Percentiles rank a stretch among this genome's conserved stretches.
phyloP scores from a whole-genome alignment of 2,329 filamentous ascomycete genomes.

The Aspergillus alliaceus region DNA sequence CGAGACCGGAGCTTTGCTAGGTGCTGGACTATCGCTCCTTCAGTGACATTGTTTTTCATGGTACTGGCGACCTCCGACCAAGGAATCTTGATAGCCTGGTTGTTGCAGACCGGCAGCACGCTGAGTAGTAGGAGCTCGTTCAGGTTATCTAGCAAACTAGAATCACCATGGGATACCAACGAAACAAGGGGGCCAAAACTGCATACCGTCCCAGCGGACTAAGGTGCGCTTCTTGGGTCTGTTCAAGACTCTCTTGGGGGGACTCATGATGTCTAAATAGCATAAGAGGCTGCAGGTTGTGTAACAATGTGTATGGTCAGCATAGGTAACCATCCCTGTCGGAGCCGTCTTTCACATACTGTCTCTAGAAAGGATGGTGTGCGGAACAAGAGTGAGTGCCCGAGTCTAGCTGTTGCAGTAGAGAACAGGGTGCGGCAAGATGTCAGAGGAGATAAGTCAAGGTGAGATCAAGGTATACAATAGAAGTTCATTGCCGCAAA shows the following conservation, averaged over 20 bases:
- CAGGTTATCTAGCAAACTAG: slow-evolving; percentile 39
- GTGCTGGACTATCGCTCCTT: slow-evolving; percentile 49
- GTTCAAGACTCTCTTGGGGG: slow-evolving; percentile 15
- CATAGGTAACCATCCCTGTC: background rate
- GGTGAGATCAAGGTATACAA: background rate
- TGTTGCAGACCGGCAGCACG: slow-evolving; percentile 43
- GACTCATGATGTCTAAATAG: background rate
- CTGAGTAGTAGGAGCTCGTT: slow-evolving; percentile 44
- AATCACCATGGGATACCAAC: background rate
- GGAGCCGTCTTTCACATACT: too few relatives aligned
- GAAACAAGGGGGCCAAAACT: background rate
- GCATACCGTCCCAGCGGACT: slow-evolving; percentile 46
- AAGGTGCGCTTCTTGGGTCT: slow-evolving; percentile 36
- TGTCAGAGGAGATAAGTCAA: background rate
- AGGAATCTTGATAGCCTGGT: slow-evolving; percentile 39
- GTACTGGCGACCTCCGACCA: slow-evolving; percentile 41
- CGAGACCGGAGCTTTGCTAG: slow-evolving; percentile 45
- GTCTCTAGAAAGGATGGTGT: background rate
- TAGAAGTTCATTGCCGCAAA: too few relatives aligned
- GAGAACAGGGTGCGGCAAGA: background rate
- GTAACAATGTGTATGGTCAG: background rate
- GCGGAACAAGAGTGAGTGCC: background rate
- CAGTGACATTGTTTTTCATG: slow-evolving; percentile 43
- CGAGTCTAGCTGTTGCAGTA: background rate
- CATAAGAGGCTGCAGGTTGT: background rate